Evolutionary conservation across 805 yeast genomes (phyloP).

Genomic region (Wickerhamiella hasegawae): DNA sequence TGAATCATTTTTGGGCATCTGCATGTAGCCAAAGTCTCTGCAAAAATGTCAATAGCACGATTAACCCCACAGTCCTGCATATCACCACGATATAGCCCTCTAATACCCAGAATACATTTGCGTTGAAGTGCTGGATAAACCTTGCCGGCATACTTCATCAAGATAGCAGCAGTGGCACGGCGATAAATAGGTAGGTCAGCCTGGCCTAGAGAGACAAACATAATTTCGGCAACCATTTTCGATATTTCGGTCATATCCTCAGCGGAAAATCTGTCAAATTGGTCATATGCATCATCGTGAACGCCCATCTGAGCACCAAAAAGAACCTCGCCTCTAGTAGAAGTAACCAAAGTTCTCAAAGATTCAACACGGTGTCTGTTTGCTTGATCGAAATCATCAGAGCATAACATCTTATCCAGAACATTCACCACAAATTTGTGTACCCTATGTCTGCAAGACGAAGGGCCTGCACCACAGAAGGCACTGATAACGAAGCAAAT

Average conservation of each 20-base stretch:
- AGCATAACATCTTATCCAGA: not conserved
- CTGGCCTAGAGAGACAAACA: not conserved
- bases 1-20: not conserved
- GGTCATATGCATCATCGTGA: constrained; percentile 3
- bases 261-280: not conserved
- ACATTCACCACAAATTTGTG: constrained; percentile 1
- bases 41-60: not conserved
- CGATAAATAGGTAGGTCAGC: not conserved
- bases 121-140: not conserved
- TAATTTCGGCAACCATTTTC: not conserved
- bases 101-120: not conserved
- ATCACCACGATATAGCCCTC: not conserved
- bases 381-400: not conserved
- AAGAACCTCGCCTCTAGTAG: constrained; percentile 2
- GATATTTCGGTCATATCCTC: not conserved
- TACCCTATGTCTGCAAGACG: not conserved
- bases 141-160: not conserved
- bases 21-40: not conserved
- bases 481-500: not conserved
- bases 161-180: no score
- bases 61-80: not conserved
- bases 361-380: not conserved
- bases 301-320: constrained; percentile 2
- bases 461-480: constrained; percentile 2
- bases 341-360: not conserved